phyloP scores from a whole-genome alignment of 257 asterid species.

The Gentiana straminea region DNA sequence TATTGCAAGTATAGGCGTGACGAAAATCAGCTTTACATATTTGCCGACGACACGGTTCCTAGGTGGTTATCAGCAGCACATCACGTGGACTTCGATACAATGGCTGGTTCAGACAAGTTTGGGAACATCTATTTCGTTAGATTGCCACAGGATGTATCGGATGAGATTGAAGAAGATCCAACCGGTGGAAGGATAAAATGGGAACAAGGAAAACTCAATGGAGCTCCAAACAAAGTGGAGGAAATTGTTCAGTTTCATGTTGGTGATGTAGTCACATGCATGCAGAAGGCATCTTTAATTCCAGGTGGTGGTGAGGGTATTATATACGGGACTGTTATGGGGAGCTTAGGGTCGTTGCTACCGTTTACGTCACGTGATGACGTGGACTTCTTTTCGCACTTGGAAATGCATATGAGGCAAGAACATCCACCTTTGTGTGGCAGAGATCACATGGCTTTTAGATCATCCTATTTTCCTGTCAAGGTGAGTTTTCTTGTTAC shows the following conservation, averaged over 20 bases:
- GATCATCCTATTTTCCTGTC: slow-evolving; percentile 93
- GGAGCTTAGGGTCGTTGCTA: slow-evolving; percentile 89
- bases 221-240: slow-evolving; percentile 97
- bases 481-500: slow-evolving; percentile 39
- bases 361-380: slow-evolving; percentile 94
- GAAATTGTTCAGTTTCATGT: slow-evolving; percentile 94
- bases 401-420: slow-evolving; percentile 99
- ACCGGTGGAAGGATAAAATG: slow-evolving; percentile 99
- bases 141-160: slow-evolving; percentile 90
- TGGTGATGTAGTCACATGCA: slow-evolving; percentile 81
- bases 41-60: slow-evolving; percentile 98
- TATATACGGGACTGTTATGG: slow-evolving; percentile 89
- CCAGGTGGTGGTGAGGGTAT: slow-evolving; percentile 98
- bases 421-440: slow-evolving; percentile 98
- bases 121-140: slow-evolving; percentile 94
- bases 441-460: slow-evolving; percentile 97
- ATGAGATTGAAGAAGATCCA: slow-evolving; percentile 98
- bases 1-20: slow-evolving; percentile 98
- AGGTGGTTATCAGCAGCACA: slow-evolving; percentile 91
- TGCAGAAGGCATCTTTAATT: slow-evolving; percentile 86
- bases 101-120: slow-evolving; percentile 97
- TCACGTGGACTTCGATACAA: slow-evolving; percentile 88
- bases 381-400: slow-evolving; percentile 92
- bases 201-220: slow-evolving; percentile 98
- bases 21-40: slow-evolving; percentile 92